Evolutionary conservation across 2,329 filamentous ascomycete genomes (phyloP), one percentile per base, ranked within the genome.

Genomic region (Scedosporium dehoogii): DNA sequence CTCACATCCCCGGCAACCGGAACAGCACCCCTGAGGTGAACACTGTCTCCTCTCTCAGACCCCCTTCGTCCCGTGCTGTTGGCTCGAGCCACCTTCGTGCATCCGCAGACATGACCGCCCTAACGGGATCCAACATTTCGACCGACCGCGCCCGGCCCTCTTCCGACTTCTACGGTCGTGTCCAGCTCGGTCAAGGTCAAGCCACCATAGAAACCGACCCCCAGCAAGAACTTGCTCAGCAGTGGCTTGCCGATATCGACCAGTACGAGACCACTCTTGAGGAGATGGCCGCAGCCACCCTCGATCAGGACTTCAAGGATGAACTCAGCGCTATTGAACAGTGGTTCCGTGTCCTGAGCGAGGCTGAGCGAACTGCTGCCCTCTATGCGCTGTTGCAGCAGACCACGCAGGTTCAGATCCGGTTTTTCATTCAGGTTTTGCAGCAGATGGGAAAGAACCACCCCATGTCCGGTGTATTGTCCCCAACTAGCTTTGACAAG

Each of bases 281-380:
- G 76, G 94, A 99, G 74, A 99, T 99, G 94, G 94, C 94, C 53
- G 92, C 93, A 38, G 94, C 94, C 29, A 97, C 94, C n/a, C 81
- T 97, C 62, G 94, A 99, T 73, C 94, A 99, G 79, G 94, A 99
- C 73, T 99, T 99, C 81, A 99, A 99, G 79, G 94, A 97, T 76
- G 94, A 99, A 76, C 84, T 99, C 65, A 97, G 92, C 73, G 94
- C 94, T 68, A 99, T 99, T 72, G 94, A 99, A 78, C 94, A 99
- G 80, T 99, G 94, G 94, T 99, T 99, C 76, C 89, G 92, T 65
- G 94, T 99, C 61, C 80, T 99, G 67, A 97, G 93, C 72, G 94
- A 97, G 77, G 92, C 94, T 29, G 94, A 99, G 77, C 85, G 94
- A 66, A 99, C 94, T 21, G 94, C 94, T 65, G 94, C 94, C 58